Conservation (phyloP, 2,329 filamentous ascomycete species). For the Aspergillus sp. region DNA sequence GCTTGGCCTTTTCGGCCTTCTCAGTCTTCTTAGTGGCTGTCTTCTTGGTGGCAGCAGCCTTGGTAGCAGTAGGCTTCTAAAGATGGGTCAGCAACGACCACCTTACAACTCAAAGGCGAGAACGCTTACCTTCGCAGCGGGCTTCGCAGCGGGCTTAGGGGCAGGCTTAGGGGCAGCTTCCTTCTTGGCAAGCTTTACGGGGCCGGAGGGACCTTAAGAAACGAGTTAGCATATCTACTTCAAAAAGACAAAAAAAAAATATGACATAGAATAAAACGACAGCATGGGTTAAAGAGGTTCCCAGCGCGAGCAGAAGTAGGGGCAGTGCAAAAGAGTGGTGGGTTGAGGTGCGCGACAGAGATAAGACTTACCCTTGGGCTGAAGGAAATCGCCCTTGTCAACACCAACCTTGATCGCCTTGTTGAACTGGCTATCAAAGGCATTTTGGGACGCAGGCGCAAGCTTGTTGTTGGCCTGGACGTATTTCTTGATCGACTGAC, state of each 20-base stretch:
- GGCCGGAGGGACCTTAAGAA: slow-evolving; percentile 71
- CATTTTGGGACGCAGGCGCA: slow-evolving; percentile 52
- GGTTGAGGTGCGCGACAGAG: not conserved
- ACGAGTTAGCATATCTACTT: slow-evolving; percentile 28
- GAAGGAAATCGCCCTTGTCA: slow-evolving; percentile 81
- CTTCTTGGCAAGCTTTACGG: slow-evolving; percentile 91
- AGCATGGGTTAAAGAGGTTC: not conserved
- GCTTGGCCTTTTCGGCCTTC: slow-evolving; percentile 45
- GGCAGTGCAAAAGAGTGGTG: not conserved
- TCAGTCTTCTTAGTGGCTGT: slow-evolving; percentile 47
- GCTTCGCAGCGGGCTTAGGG: slow-evolving; percentile 40
- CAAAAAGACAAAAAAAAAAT: not conserved
- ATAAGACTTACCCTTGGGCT: slow-evolving; percentile 78
- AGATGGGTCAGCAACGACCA: not conserved
- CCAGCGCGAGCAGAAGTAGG: not conserved
- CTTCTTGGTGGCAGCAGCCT: slow-evolving; percentile 44
- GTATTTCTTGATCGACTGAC: slow-evolving; percentile 74
- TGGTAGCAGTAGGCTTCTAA: slow-evolving; percentile 14
- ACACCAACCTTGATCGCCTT: slow-evolving; percentile 78
- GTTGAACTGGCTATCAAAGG: slow-evolving; percentile 78
- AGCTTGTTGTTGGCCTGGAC: slow-evolving; percentile 70
- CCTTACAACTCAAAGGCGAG: not conserved
- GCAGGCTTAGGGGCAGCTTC: slow-evolving; percentile 44
- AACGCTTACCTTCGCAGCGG: slow-evolving; percentile 31
- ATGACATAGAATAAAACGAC: not conserved